phyloP scores from a whole-genome alignment of 257 asterid genomes.

The Fraxinus pennsylvanica region DNA sequence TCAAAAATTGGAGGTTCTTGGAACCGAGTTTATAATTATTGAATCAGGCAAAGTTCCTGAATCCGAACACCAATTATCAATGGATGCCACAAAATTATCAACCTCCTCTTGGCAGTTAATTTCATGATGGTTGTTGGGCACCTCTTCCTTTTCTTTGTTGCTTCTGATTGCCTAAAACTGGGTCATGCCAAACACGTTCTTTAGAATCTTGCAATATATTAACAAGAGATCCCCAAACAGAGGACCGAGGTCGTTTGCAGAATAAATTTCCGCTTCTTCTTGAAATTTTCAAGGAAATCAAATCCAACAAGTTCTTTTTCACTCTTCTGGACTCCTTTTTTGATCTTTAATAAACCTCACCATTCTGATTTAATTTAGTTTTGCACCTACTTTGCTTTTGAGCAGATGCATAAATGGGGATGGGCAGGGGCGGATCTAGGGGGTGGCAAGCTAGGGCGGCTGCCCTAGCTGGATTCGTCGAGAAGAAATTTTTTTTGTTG shows the following conservation, averaged over 20 bases:
- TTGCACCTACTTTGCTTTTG: conserved; percentile 27
- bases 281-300: conserved; percentile 47
- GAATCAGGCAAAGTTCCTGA: conserved; percentile 91
- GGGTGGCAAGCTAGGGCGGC: too few species aligned
- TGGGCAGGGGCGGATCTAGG: too few species aligned
- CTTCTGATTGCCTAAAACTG: conserved; percentile 32
- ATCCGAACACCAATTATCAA: conserved; percentile 57
- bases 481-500: too few species aligned
- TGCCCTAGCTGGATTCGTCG: too few species aligned
- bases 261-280: conserved; percentile 63
- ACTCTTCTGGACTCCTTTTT: conserved; percentile 37
- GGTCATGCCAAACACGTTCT: conserved; percentile 25
- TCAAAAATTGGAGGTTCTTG: conserved; percentile 47
- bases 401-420: conserved; percentile 31
- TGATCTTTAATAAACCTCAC: conserved; percentile 30
- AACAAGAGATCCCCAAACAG: conserved; percentile 58
- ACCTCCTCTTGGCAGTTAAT: conserved; percentile 34
- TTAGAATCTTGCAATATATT: conserved; percentile 40
- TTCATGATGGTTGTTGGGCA: conserved; percentile 36
- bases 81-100: conserved; percentile 37
- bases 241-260: conserved; percentile 52
- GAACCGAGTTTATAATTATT: conserved; percentile 69
- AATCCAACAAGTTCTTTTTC: conserved; percentile 40
- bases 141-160: conserved; percentile 36
- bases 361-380: conserved; percentile 34